Conservation (phyloP, 306 rosid species). For the Astragalus membranaceus region DNA sequence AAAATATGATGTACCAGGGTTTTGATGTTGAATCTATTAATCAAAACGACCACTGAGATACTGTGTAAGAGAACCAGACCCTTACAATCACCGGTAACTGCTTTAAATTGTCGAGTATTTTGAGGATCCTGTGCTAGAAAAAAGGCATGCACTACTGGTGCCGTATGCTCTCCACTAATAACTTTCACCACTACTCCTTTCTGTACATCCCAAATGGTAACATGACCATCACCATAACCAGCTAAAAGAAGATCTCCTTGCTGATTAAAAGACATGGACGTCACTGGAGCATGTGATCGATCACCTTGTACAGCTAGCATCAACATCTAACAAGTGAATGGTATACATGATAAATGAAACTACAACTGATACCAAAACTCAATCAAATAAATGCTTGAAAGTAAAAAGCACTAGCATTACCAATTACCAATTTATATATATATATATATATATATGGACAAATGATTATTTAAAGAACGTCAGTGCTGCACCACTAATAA, state of each 20-base stretch:
- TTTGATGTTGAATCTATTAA: slow-evolving; percentile 68
- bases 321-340: slow-evolving; percentile 53
- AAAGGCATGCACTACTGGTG: slow-evolving; percentile 81
- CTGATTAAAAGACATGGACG: slow-evolving; percentile 90
- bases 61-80: slow-evolving; percentile 85
- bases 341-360: slow-evolving; percentile 19
- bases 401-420: not conserved
- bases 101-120: slow-evolving; percentile 87
- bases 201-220: slow-evolving; percentile 85
- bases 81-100: slow-evolving; percentile 89
- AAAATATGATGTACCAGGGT: slow-evolving; percentile 59
- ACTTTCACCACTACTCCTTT: slow-evolving; percentile 64
- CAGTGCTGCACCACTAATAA: not conserved
- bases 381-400: slow-evolving; percentile 20
- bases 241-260: slow-evolving; percentile 96
- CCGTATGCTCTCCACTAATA: slow-evolving; percentile 80
- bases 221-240: slow-evolving; percentile 89
- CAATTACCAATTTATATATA: not conserved
- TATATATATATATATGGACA: not conserved
- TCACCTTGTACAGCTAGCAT: slow-evolving; percentile 86
- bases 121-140: slow-evolving; percentile 93
- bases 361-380: slow-evolving; percentile 8
- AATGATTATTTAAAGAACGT: not conserved
- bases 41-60: slow-evolving; percentile 67
- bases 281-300: slow-evolving; percentile 60